Percentiles rank a stretch among this genome's conserved stretches.
These are phyloP conservation scores for Erigeron philadelphicus DNA, from an alignment of 140 eudicot species.

Conservation along the genomic window DNA sequence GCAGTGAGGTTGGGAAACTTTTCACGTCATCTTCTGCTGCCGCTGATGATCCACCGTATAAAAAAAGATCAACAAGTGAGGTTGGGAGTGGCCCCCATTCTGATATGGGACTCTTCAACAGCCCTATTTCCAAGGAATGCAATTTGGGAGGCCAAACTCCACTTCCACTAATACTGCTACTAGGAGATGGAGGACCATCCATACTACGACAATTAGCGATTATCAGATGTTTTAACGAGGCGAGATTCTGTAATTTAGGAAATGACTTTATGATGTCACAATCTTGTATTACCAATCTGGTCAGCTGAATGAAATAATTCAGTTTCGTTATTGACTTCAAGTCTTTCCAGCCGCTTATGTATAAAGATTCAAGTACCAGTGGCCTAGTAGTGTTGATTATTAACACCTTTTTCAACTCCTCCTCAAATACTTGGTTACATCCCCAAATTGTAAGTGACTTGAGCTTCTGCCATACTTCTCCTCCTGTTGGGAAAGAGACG, in stretches of 20 bases:
- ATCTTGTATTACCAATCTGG: accelerated
- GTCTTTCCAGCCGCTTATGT: neutral
- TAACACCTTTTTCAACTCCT: neutral
- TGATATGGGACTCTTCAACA: neutral
- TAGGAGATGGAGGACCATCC: too few species aligned
- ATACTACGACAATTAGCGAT: neutral
- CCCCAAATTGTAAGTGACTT: neutral
- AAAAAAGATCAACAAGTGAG: neutral
- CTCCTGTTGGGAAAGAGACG: conserved; percentile 2
- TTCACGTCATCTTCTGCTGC: too few species aligned
- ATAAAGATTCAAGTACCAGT: neutral
- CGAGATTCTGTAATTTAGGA: neutral
- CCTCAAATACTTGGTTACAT: neutral
- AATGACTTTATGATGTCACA: neutral
- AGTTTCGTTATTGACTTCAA: neutral
- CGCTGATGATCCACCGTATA: neutral
- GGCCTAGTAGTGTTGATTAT: neutral
- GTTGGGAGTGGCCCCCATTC: neutral
- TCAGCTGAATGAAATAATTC: neutral
- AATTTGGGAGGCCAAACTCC: conserved; percentile 13
- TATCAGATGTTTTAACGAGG: neutral
- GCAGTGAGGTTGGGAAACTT: neutral
- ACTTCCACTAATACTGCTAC: too few species aligned
- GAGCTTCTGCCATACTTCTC: neutral
- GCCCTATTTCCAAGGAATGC: neutral